Base-by-base conservation (phyloP, 2,329 filamentous ascomycete genomes). In the Scleromitrula shiraiana region DNA sequence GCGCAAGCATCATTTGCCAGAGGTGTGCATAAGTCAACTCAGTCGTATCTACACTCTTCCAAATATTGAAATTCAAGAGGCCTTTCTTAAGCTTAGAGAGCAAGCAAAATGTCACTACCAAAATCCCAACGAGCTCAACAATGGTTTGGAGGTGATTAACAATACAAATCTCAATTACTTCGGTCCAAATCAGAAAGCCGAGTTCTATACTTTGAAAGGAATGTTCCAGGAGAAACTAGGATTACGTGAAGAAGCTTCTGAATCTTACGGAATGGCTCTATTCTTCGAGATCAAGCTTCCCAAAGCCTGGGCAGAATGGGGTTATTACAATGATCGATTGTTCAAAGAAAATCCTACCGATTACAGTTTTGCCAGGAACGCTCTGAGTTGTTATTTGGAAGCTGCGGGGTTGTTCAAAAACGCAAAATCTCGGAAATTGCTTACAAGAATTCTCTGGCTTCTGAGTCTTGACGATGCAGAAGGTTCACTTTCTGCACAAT, bases 81-180 rank as follows among this genome's bases (percentile, higher is more conserved):
- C 93, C 0, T 99, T 99, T 75, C 71, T 99, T 53, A 99, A 99
- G 70, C 70, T 99, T 44, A 77, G 94, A n/a, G 94, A 99, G 68
- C 93, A 99, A 68, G 93, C 93, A 36, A 96, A 96, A 65, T 98
- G 93, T 58, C 93, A 98, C 65, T 99, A 97, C 65, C 90, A 97
- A 69, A 97, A 97, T 61, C 82, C 85, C 0, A 84, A 87, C 30
- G 93, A 98, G 68, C 78, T 99, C 46, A 91, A 83, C 45, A 95
- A 83, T 62, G 93, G 93, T 1, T 66, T 99, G 56, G 93, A 99
- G 62, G 93, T 99, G 2, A 99, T 99, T 66, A 98, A 98, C 68
- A 99, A 98, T 59, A 99, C 93, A 29, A 98, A 99, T 60, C 79
- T 99, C 49, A 96, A 95, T 66, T 98, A 98, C 71, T 98, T 98